phyloP scores from a whole-genome alignment of 192 early-diverging fungal species.

The Podila epigama region DNA sequence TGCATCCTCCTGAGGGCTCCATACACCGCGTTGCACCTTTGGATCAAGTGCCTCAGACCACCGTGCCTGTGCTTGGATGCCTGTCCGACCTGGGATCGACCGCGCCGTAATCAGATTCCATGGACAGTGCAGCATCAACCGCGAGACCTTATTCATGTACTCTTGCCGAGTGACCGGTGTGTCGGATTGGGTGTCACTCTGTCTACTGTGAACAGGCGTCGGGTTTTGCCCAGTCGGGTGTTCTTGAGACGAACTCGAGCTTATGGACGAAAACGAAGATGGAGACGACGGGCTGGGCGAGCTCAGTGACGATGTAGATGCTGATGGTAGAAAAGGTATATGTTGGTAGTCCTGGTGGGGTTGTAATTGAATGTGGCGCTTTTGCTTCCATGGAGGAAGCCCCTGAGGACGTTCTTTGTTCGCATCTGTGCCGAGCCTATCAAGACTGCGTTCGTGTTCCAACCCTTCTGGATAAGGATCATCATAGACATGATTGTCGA shows the following conservation, averaged over 20 bases:
- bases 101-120: conserved; percentile 45
- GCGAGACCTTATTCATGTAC: conserved; percentile 6
- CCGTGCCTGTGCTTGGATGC: conserved; percentile 67
- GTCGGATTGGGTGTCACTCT: background rate
- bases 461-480: background rate
- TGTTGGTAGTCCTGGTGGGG: background rate
- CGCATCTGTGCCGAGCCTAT: too few relatives aligned
- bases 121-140: conserved; percentile 2
- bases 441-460: too few relatives aligned
- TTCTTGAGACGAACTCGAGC: background rate
- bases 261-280: background rate
- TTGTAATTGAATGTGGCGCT: too few relatives aligned
- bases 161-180: background rate
- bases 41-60: conserved; percentile 69
- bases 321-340: background rate
- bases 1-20: conserved; percentile 58
- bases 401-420: background rate
- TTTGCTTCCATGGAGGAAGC: too few relatives aligned
- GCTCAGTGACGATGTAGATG: background rate
- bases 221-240: too few relatives aligned
- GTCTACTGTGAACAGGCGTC: background rate
- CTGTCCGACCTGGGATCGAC: conserved; percentile 60
- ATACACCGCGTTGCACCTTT: conserved; percentile 59
- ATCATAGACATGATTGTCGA: background rate
- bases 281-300: background rate